These are phyloP conservation scores for Cystofilobasidium macerans DNA, from an alignment of 768 basidiomycete genomes.

Conservation along the genomic window DNA sequence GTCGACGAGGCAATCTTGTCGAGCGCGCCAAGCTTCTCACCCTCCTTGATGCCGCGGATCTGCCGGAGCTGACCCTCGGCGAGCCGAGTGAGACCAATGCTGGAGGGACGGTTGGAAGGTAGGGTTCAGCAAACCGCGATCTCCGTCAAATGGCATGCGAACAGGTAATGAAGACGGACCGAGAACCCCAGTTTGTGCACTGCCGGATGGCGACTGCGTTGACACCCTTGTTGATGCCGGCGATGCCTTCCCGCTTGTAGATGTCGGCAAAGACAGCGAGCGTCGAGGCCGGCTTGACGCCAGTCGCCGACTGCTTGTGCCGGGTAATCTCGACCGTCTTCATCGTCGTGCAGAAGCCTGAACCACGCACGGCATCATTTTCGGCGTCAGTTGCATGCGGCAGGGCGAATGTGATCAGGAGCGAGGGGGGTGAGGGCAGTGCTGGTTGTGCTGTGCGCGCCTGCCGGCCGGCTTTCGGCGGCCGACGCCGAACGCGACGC, in stretches of 20 bases:
- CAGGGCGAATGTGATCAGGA: no score
- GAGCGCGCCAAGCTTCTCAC: slow-evolving; percentile 56
- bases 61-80: slow-evolving; percentile 71
- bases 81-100: slow-evolving; percentile 92
- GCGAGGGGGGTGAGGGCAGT: neutral
- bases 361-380: neutral
- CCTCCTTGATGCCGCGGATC: slow-evolving; percentile 64
- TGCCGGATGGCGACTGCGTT: slow-evolving; percentile 69
- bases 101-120: slow-evolving; percentile 34
- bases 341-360: slow-evolving; percentile 99
- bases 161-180: slow-evolving; percentile 49
- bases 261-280: slow-evolving; percentile 93
- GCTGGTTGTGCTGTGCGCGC: no score
- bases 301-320: slow-evolving; percentile 75
- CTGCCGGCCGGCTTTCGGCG: no score
- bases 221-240: slow-evolving; percentile 97
- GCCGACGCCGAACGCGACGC: no score
- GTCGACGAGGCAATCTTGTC: slow-evolving; percentile 85
- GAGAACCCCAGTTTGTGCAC: slow-evolving; percentile 86
- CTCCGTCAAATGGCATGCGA: no score
- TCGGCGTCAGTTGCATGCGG: neutral
- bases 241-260: slow-evolving; percentile 81
- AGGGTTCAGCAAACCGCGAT: neutral
- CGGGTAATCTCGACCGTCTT: slow-evolving; percentile 97
- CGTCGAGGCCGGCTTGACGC: slow-evolving; percentile 70